Evolutionary conservation across 805 yeast genomes (phyloP).

Genomic region (Kuraishia cidri): DNA sequence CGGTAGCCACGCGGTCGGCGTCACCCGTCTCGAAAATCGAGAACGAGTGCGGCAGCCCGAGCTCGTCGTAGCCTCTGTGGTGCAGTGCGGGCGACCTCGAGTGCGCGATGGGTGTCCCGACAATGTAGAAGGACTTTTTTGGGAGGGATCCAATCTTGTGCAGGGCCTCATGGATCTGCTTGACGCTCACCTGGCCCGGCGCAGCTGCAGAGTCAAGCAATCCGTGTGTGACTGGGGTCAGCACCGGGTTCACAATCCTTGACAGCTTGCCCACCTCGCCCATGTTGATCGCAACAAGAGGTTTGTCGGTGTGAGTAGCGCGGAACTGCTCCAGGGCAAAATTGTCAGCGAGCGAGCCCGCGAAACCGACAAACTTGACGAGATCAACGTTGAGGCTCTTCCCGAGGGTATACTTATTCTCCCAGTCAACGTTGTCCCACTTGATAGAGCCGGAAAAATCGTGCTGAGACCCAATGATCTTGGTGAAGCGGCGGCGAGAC

Average conservation of each 20-base stretch:
- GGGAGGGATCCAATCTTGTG: constrained; percentile 54
- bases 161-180: constrained; percentile 51
- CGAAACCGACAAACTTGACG: constrained; percentile 78
- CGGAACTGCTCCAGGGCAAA: constrained; percentile 65
- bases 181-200: constrained; percentile 68
- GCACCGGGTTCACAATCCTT: constrained; percentile 59
- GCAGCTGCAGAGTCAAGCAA: constrained; percentile 65
- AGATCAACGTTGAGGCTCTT: constrained; percentile 57
- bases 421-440: constrained; percentile 74
- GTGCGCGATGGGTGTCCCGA: constrained; percentile 77
- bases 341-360: constrained; percentile 58
- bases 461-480: constrained; percentile 77
- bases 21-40: constrained; percentile 58
- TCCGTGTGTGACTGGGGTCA: constrained; percentile 82
- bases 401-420: constrained; percentile 61
- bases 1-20: constrained; percentile 44
- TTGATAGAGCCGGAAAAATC: constrained; percentile 53
- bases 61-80: constrained; percentile 63
- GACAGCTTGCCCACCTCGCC: constrained; percentile 71
- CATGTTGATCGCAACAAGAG: constrained; percentile 81
- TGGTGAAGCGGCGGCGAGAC: constrained; percentile 48
- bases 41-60: constrained; percentile 74
- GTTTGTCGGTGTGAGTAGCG: constrained; percentile 38
- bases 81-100: constrained; percentile 89
- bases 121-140: constrained; percentile 55